phyloP scores from a whole-genome alignment of 176 grass and related monocot genomes.

The Oryza rufipogon region DNA sequence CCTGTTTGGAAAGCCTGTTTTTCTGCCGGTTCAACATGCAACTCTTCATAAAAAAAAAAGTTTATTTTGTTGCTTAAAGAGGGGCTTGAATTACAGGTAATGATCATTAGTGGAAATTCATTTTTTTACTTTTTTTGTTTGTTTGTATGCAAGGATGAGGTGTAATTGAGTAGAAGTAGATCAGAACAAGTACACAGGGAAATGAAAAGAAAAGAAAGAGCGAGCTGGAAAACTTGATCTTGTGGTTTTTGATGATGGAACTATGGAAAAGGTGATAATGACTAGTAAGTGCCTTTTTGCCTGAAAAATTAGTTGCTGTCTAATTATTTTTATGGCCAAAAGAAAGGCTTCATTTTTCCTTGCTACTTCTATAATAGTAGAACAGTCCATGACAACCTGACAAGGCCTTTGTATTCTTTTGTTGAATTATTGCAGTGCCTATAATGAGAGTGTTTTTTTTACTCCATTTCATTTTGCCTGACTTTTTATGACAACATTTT shows the following conservation, averaged over 20 bases:
- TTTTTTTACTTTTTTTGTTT: neutral
- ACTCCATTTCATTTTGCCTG: neutral
- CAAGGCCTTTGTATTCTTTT: neutral
- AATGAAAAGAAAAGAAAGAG: neutral
- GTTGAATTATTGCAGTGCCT: neutral
- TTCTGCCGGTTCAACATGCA: conserved; percentile 8
- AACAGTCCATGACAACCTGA: neutral
- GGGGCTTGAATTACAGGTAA: neutral
- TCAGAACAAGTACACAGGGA: neutral
- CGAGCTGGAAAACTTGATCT: neutral
- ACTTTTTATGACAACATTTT: neutral
- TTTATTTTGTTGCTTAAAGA: neutral
- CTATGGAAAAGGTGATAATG: neutral
- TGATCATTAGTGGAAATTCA: neutral
- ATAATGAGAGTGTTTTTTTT: neutral
- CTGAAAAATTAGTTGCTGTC: neutral
- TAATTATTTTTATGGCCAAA: neutral
- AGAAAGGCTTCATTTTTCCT: neutral
- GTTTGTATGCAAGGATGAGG: neutral
- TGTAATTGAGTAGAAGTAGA: neutral
- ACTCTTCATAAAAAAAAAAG: neutral
- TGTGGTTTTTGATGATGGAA: neutral
- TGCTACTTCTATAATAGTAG: too few species aligned
- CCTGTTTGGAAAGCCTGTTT: neutral
- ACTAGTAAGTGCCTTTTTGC: neutral